These are phyloP conservation scores for Colletotrichum zoysiae DNA, from an alignment of 2,329 filamentous ascomycete species.

Conservation along the genomic window DNA sequence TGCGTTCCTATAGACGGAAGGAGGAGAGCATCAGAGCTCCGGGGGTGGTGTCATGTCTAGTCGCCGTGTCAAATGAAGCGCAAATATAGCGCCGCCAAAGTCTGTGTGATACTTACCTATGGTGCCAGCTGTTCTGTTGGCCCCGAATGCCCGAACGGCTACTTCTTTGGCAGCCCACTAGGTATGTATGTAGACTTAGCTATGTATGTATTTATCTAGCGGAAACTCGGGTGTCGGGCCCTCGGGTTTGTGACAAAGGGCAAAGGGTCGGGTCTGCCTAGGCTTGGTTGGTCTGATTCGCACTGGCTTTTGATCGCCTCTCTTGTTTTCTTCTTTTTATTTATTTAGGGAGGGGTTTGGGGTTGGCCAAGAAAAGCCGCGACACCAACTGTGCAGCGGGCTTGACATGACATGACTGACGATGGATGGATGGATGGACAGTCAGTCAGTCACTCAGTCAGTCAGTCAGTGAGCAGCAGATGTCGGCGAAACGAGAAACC, in stretches of 20 bases:
- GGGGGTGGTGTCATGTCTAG: constrained; percentile 15
- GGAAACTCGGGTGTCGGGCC: constrained; percentile 21
- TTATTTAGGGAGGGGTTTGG: neutral
- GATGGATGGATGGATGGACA: constrained; percentile 7
- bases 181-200: too few species aligned
- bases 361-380: constrained; percentile 5
- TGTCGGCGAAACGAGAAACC: constrained; percentile 22
- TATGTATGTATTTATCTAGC: constrained; percentile 15
- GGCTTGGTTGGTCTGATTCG: too few species aligned
- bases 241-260: constrained; percentile 36
- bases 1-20: constrained; percentile 26
- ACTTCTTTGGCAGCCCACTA: constrained; percentile 1
- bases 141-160: constrained; percentile 4
- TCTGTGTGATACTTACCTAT: constrained; percentile 20
- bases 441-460: constrained; percentile 3
- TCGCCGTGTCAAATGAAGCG: constrained; percentile 23
- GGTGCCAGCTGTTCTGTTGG: constrained; percentile 21
- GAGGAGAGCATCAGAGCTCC: constrained; percentile 38
- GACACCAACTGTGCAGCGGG: neutral
- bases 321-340: neutral
- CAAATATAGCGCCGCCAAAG: constrained; percentile 19
- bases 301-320: neutral
- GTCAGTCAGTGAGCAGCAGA: constrained; percentile 2
- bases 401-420: neutral
- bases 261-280: neutral